Percentiles rank a stretch among this genome's conserved stretches.
phyloP scores from a whole-genome alignment of 352 stramenopile genomes.

The Globisporangium uncinulatum region DNA sequence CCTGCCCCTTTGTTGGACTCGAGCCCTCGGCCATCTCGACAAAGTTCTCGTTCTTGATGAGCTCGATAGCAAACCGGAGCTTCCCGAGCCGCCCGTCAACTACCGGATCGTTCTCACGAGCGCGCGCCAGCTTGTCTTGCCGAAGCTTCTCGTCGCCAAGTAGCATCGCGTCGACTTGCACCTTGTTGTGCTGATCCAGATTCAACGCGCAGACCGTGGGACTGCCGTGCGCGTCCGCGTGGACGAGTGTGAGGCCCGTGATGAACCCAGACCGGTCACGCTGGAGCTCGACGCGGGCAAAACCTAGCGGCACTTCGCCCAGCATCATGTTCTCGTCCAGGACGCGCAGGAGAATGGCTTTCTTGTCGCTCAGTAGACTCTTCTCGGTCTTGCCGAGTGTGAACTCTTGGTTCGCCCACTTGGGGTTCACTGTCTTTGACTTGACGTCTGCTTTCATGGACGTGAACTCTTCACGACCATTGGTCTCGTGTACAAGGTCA shows the following conservation, averaged over 20 bases:
- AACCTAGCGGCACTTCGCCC: slow-evolving; percentile 52
- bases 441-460: slow-evolving; percentile 65
- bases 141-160: slow-evolving; percentile 29
- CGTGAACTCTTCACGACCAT: slow-evolving; percentile 46
- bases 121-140: slow-evolving; percentile 22
- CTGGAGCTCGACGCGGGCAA: slow-evolving; percentile 45
- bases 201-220: slow-evolving; percentile 22
- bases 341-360: slow-evolving; percentile 46
- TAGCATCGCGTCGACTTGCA: slow-evolving; percentile 49
- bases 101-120: slow-evolving; percentile 30
- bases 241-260: slow-evolving; percentile 37
- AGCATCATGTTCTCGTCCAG: slow-evolving; percentile 46
- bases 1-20: slow-evolving; percentile 10
- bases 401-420: slow-evolving; percentile 71
- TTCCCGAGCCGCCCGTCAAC: slow-evolving; percentile 46
- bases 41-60: slow-evolving; percentile 60
- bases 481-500: slow-evolving; percentile 34
- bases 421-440: slow-evolving; percentile 55
- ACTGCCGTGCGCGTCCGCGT: slow-evolving; percentile 32
- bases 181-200: slow-evolving; percentile 28
- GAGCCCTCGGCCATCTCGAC: slow-evolving; percentile 20
- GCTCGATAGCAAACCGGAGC: slow-evolving; percentile 43
- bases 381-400: slow-evolving; percentile 43
- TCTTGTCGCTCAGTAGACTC: slow-evolving; percentile 54
- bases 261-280: slow-evolving; percentile 43